Base-by-base conservation (phyloP, 176 grass and related monocot species). In the Oryza meridionalis region DNA sequence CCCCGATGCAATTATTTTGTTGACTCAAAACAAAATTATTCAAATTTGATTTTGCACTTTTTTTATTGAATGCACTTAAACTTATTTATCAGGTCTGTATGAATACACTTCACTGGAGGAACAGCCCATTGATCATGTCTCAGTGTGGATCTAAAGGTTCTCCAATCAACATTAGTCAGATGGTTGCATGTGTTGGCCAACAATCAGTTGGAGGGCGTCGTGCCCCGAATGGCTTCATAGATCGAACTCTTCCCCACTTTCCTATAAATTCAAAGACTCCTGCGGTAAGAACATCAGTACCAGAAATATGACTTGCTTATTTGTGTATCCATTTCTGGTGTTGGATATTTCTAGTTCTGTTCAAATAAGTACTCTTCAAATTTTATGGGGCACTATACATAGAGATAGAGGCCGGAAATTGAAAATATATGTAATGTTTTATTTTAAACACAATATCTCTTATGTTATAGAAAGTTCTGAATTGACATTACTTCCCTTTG, bases 81-180 rank as follows among this genome's bases (percentile, higher is more conserved):
- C 62, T 72, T 86, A 49, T 74, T 79, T 87, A 79, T 78, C 84
- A 98, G 95, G 79, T 93, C 45, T 98, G 95, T 79, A 93, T 91
- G 92, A 65, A 73, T 79, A 88, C 90, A 62, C 92, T 98, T 61
- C 90, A 93, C 77, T 98, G 95, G 95, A 86, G 95, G 81, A 98
- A 95, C 87, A 98, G 95, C 65, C 95, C 95, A 68, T 77, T 98
- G 83, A 98, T 98, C 66, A 98, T 98, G 95, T 94, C 95, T 68
- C 92, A 98, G 40, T 98, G 95, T 90, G 95, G 95, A 79, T 94
- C 95, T 68, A 98, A 98, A 86, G 95, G 95, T 95, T 98, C 95
- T 89, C 84, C 88, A 76, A 94, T 94, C 81, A 98, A 98, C 82
- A 98, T 98, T 31, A 95, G 95, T 88, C 95, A 95, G 87, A 98